Base-by-base conservation (phyloP, 768 basidiomycete species). In the Lactarius vividus region DNA sequence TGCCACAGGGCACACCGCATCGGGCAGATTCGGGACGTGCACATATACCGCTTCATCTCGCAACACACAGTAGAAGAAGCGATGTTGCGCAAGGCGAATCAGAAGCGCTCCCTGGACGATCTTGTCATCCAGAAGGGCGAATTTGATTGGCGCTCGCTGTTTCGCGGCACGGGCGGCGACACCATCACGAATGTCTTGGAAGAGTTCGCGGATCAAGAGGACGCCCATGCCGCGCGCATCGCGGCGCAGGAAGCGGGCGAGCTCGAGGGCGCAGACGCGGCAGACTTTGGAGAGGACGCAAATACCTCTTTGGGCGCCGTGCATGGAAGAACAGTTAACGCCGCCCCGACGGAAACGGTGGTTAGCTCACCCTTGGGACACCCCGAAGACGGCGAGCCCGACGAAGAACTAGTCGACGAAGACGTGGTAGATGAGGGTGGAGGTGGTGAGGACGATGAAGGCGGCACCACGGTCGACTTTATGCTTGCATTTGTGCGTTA, bases 11-110 rank as follows among this genome's bases (percentile, higher is more conserved):
- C 96, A 0, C 96, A 99, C 74, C 92, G 96, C n/a, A 98, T 99
- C 68, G 96, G 96, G 10, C 96, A 98, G 75, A 94, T 94, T 65
- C 91, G 92, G 57, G 93, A 95, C 73, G 96, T 98, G 10, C 93
- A 97, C 74, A 96, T 98, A 71, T 97, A 96, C 76, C 89, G 96
- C 20, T 94, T 98, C 74, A 88, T 98, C 56, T 92, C 92, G 11
- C 81, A 85, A 65, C 84, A 91, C 76, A 96, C 96, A 0, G 94
- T 98, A 37, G 96, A 98, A 76, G 96, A 98, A 77, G 93, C 94
- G 59, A 91, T 98, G 85, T 84, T 98, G 37, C 88, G 89, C 68
- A 97, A 96, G 75, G 96, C 96, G n/a, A 96, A 98, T 71, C 96
- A 98, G 79, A 98, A 98, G 76, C 88, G 95, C 59, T 86, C 89